Evolutionary conservation across 352 stramenopile genomes (phyloP).

Genomic region (Globisporangium alternatum): DNA sequence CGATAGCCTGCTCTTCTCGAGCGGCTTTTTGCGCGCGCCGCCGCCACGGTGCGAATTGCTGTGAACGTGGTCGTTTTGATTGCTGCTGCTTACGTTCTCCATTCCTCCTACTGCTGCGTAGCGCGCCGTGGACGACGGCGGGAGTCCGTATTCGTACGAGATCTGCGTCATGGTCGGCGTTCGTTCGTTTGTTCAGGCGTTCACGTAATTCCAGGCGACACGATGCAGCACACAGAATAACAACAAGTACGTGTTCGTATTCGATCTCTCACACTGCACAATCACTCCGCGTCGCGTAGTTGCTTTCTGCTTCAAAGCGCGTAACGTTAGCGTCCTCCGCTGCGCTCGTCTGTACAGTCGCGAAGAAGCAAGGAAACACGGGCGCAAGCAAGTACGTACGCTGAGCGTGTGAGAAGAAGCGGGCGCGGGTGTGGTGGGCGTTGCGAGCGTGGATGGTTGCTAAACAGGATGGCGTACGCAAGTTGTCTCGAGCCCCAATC

Average conservation of each 20-base stretch:
- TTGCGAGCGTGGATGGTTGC: neutral
- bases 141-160: slow-evolving; percentile 13
- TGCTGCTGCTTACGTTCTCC: neutral
- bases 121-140: neutral
- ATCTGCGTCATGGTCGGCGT: slow-evolving; percentile 14
- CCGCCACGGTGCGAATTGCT: neutral
- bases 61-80: neutral
- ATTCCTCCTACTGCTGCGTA: neutral
- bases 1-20: slow-evolving; percentile 51
- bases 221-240: neutral
- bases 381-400: neutral
- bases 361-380: neutral
- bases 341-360: neutral
- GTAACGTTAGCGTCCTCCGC: neutral
- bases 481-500: slow-evolving; percentile 1
- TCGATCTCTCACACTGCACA: neutral
- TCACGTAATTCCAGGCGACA: neutral
- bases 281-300: neutral
- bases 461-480: neutral
- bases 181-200: neutral
- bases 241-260: neutral
- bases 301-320: neutral
- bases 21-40: slow-evolving; percentile 39
- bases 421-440: neutral
- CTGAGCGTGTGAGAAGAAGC: neutral